A percentile compares a stretch with the other conserved stretches of the same genome.
Conservation (phyloP, 345 rosid species). For the Litchi chinensis region DNA sequence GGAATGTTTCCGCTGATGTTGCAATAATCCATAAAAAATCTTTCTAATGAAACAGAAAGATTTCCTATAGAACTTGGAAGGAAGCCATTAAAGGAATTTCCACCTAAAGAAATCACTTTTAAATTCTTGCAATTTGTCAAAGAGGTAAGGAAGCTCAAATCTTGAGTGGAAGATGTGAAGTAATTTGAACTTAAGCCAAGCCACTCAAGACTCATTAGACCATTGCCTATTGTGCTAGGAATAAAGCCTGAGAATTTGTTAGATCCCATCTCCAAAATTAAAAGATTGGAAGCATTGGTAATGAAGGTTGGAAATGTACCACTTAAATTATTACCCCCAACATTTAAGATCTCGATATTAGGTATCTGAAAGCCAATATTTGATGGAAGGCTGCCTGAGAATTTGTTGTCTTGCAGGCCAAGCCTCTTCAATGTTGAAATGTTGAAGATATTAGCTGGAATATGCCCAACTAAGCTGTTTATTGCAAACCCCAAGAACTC, state of each 20-base stretch:
- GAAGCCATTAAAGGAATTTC: not conserved
- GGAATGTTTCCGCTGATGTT: constrained; percentile 6
- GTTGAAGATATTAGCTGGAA: constrained; percentile 15
- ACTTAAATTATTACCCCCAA: not conserved
- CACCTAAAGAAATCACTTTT: not conserved
- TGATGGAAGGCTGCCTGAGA: constrained; percentile 6
- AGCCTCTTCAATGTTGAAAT: not conserved
- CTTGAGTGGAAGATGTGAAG: constrained; percentile 5
- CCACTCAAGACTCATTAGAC: not conserved
- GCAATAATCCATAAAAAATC: not conserved
- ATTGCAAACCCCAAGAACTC: not conserved
- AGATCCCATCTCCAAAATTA: not conserved
- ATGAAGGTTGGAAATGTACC: constrained; percentile 6
- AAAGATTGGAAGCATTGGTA: constrained; percentile 5
- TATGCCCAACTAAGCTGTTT: not conserved
- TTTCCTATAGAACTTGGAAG: constrained; percentile 16
- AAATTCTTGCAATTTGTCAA: constrained; percentile 18
- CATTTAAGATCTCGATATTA: not conserved
- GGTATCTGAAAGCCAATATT: not conserved
- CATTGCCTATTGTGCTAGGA: constrained; percentile 1
- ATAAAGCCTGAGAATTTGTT: constrained; percentile 1
- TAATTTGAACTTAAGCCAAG: not conserved
- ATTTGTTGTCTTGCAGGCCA: not conserved
- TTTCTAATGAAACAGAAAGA: not conserved
- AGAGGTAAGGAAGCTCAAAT: constrained; percentile 4